Evolutionary conservation across 768 basidiomycete species (phyloP).

Genomic region (Tylopilus subfusipes): DNA sequence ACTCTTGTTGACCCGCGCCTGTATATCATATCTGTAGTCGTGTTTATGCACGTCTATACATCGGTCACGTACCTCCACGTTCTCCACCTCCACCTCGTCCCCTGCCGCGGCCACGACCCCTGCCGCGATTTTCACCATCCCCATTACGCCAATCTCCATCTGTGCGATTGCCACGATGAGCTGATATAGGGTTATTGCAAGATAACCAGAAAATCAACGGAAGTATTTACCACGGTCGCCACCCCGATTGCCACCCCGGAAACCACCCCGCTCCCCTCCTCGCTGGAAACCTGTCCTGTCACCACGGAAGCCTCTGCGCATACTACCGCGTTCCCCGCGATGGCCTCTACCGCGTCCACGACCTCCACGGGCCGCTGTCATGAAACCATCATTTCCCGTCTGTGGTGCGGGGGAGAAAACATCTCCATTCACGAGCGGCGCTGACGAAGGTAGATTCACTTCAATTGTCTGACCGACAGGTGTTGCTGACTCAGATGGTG

Average conservation of each 20-base stretch:
- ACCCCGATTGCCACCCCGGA: constrained; percentile 34
- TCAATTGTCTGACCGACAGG: constrained; percentile 42
- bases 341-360: constrained; percentile 45
- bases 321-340: constrained; percentile 41
- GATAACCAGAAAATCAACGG: not conserved
- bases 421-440: constrained; percentile 19
- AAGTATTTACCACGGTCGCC: constrained; percentile 23
- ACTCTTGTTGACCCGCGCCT: constrained; percentile 24
- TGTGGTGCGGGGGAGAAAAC: constrained; percentile 21
- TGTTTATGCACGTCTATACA: not conserved
- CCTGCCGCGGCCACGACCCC: constrained; percentile 44
- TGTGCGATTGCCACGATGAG: constrained; percentile 17
- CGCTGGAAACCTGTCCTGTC: constrained; percentile 34
- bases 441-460: constrained; percentile 27
- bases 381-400: constrained; percentile 64
- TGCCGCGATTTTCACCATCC: constrained; percentile 39
- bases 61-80: constrained; percentile 34
- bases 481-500: constrained; percentile 68
- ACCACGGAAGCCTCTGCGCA: constrained; percentile 42
- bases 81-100: constrained; percentile 38
- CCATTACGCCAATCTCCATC: constrained; percentile 50
- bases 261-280: constrained; percentile 34
- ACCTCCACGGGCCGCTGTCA: constrained; percentile 40
- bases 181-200: constrained; percentile 4
- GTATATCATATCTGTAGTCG: not conserved